Conservation (phyloP, 768 basidiomycete species). For the Psilocybe azurescens region DNA sequence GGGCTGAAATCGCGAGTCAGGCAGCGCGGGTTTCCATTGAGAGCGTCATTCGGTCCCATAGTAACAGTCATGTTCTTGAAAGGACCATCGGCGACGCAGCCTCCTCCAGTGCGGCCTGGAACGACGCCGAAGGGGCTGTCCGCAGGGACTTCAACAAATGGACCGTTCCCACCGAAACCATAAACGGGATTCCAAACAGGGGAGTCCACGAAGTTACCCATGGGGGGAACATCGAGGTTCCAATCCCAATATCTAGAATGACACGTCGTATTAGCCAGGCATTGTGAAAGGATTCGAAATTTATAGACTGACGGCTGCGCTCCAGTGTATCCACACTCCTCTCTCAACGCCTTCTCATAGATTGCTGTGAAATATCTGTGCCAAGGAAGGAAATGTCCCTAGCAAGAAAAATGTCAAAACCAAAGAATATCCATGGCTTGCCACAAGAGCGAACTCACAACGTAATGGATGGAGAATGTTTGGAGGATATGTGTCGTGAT, state of each 20-base stretch:
- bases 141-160: constrained; percentile 8
- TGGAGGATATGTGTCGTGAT: constrained; percentile 28
- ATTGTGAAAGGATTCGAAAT: not conserved
- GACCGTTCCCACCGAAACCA: constrained; percentile 23
- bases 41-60: constrained; percentile 15
- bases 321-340: constrained; percentile 30
- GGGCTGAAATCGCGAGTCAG: constrained; percentile 24
- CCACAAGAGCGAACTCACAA: constrained; percentile 19
- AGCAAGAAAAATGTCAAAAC: constrained; percentile 4
- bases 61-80: constrained; percentile 17
- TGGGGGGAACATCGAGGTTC: constrained; percentile 19
- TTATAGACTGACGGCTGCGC: constrained; percentile 25
- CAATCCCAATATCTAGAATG: constrained; percentile 21
- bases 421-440: too few relatives aligned
- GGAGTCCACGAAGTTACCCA: constrained; percentile 7
- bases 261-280: too few relatives aligned
- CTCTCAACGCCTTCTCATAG: constrained; percentile 27
- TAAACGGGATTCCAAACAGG: constrained; percentile 9
- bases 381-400: constrained; percentile 32
- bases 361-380: constrained; percentile 26
- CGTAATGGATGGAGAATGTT: constrained; percentile 26
- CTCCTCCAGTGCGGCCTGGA: constrained; percentile 18
- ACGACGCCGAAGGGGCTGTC: constrained; percentile 8
- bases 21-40: constrained; percentile 24
- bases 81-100: constrained; percentile 15